Base-by-base conservation (phyloP, 148 eudicot species). In the Drosera capensis region DNA sequence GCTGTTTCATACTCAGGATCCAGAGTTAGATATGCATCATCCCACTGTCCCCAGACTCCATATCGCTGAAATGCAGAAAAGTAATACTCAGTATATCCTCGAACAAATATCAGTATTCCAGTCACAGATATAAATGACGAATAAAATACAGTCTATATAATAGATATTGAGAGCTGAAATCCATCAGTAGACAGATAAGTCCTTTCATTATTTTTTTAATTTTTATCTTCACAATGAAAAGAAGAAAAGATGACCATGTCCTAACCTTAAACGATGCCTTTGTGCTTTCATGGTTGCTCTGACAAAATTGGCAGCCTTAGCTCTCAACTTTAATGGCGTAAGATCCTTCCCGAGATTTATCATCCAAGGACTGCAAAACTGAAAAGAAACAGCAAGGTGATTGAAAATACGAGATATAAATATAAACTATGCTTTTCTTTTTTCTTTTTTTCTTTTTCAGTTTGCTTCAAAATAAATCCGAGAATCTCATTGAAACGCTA, bases 41-140 rank as follows among this genome's bases (percentile, higher is more conserved):
- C 84, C 96, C 96, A 86, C 54, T 80, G 74, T n/a, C 68, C 96
- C 96, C 96, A 86, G 43, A 86, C 70, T 59, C 96, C 96, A 69
- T 62, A 81, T 14, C 96, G 78, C 83, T 77, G 78, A 26, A 23
- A 43, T 23, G 43, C 58, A 23, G 16, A 23, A 50, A 8, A 46
- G 44, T 43, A 5, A 38, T n/a, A 15, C 14, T 52, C 24, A 30
- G 29, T 29, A 23, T 35, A 31, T 34, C 3, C 8, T n/a, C 2
- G n/a, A 20, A 23, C 31, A 24, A 43, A 13, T 15, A 8, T 40
- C 6, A 36, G 21, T n/a, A 12, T n/a, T 49, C 14, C 2, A 34
- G 38, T 34, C 2, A 11, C 14, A 11, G 38, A 11, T 9, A 34
- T 34, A 9, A 28, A 28, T 28, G 9, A 34, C n/a, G n/a, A 4